These are phyloP conservation scores for Solanum pennellii DNA, from an alignment of 257 asterid genomes.

Conservation along the genomic window DNA sequence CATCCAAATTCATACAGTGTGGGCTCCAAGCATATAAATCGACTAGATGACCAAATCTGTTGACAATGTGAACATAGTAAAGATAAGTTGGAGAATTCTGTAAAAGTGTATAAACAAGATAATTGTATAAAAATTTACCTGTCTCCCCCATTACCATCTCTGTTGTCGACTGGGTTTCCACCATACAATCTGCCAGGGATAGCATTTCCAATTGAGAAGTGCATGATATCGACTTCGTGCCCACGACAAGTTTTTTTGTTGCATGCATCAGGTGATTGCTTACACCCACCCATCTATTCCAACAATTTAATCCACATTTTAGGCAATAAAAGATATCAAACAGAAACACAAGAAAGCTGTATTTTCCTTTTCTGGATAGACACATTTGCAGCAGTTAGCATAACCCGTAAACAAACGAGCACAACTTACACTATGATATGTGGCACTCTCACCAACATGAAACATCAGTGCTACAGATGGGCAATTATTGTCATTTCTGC, in stretches of 20 bases:
- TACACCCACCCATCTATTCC: conserved; percentile 86
- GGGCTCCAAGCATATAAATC: conserved; percentile 83
- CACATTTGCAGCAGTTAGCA: background rate
- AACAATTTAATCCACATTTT: conserved; percentile 2
- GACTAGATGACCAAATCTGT: conserved; percentile 56
- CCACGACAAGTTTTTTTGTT: conserved; percentile 60
- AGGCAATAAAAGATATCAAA: background rate
- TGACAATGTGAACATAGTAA: conserved; percentile 1
- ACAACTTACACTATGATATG: conserved; percentile 58
- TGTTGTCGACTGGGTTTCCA: conserved; percentile 29
- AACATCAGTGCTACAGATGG: conserved; percentile 84
- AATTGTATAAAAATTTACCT: conserved; percentile 21
- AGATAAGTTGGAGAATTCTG: background rate
- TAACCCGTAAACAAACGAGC: background rate
- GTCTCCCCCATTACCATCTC: conserved; percentile 41
- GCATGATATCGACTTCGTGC: conserved; percentile 84
- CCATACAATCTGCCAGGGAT: conserved; percentile 83
- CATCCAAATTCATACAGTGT: conserved; percentile 55
- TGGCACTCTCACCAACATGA: conserved; percentile 75
- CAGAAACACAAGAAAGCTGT: background rate
- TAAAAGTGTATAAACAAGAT: background rate
- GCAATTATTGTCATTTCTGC: conserved; percentile 56
- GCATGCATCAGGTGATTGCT: conserved; percentile 57
- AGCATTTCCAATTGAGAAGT: conserved; percentile 76
- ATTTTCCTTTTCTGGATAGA: background rate